A percentile compares a stretch with the other conserved stretches of the same genome.
Conservation (phyloP, 2,329 filamentous ascomycete species). For the Dothideomycetes sp. region DNA sequence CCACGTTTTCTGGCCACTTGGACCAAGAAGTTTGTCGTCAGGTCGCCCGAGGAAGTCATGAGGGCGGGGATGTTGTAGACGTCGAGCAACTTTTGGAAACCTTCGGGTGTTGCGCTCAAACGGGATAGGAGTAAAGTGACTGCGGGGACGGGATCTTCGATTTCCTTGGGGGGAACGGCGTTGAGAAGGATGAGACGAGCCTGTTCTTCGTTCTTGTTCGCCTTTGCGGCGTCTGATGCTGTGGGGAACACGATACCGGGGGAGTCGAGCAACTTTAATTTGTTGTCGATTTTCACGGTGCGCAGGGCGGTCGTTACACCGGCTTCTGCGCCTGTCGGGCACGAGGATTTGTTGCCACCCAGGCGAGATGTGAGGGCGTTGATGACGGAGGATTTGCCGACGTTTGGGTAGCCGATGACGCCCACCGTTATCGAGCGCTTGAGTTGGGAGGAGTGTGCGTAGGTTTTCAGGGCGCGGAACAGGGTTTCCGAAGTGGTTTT, state of each 20-base stretch:
- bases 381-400: conserved; percentile 94
- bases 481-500: conserved; percentile 77
- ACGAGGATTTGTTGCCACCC: conserved; percentile 59
- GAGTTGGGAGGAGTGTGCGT: conserved; percentile 70
- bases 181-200: conserved; percentile 82
- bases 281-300: conserved; percentile 88
- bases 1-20: conserved; percentile 93
- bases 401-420: conserved; percentile 91
- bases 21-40: conserved; percentile 82
- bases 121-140: conserved; percentile 76
- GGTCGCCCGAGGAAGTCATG: conserved; percentile 58
- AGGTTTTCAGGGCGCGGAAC: conserved; percentile 84
- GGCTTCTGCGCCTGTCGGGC: conserved; percentile 82
- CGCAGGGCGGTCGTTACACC: conserved; percentile 84
- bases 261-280: conserved; percentile 85
- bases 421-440: conserved; percentile 87
- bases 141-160: conserved; percentile 83
- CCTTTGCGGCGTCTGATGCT: conserved; percentile 34
- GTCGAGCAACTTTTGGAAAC: conserved; percentile 69
- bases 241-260: conserved; percentile 91
- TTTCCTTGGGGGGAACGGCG: conserved; percentile 86
- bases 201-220: conserved; percentile 50
- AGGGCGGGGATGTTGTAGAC: conserved; percentile 80
- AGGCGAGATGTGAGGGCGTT: conserved; percentile 78
- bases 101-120: conserved; percentile 61